phyloP scores from a whole-genome alignment of 768 basidiomycete species.

The Coprinellus micaceus region DNA sequence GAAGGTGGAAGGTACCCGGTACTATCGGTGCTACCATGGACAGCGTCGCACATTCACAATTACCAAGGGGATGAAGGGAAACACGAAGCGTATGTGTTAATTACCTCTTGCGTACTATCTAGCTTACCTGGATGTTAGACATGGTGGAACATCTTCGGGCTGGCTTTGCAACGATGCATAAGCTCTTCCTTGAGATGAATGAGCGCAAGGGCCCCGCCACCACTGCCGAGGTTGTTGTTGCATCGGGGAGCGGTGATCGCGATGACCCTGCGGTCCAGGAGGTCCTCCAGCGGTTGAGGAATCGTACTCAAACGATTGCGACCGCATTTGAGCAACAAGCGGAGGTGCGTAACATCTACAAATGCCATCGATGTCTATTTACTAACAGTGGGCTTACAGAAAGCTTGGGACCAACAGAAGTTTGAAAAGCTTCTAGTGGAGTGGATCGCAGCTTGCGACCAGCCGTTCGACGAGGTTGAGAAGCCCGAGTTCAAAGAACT shows the following conservation, averaged over 20 bases:
- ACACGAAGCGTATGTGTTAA: constrained; percentile 12
- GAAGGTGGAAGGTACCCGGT: constrained; percentile 5
- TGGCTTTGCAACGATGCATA: neutral
- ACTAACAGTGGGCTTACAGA: constrained; percentile 4
- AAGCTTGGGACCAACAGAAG: constrained; percentile 13
- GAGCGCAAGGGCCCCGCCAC: constrained; percentile 5
- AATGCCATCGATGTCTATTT: too few species aligned
- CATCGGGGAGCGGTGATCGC: neutral
- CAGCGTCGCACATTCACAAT: constrained; percentile 15
- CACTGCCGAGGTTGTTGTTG: constrained; percentile 9
- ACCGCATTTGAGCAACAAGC: neutral
- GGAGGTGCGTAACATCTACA: neutral
- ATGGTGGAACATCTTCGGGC: neutral
- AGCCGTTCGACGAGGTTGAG: constrained; percentile 21
- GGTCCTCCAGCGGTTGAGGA: neutral
- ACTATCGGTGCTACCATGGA: constrained; percentile 23
- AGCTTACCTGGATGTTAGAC: neutral
- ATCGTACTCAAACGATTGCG: neutral
- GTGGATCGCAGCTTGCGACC: constrained; percentile 16
- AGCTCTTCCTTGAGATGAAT: neutral
- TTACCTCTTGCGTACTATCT: neutral
- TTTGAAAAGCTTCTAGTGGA: constrained; percentile 17
- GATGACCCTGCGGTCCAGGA: neutral
- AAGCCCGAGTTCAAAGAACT: constrained; percentile 16
- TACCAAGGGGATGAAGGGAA: constrained; percentile 17